phyloP scores from a whole-genome alignment of 495 filamentous ascomycete species.

The Bombardia bombarda region DNA sequence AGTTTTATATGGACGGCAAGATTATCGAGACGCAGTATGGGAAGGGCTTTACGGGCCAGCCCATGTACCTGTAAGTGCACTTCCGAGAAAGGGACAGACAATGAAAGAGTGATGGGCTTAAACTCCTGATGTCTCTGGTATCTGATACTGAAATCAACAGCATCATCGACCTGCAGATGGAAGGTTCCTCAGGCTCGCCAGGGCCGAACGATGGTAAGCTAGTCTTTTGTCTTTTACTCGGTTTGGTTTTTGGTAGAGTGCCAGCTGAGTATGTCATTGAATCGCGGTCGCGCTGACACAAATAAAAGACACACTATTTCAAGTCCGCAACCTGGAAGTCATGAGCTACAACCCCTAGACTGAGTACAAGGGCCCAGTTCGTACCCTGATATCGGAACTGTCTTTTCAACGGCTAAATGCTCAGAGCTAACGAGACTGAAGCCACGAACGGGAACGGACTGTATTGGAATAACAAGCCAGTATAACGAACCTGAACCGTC shows the following conservation, averaged over 20 bases:
- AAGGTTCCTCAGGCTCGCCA: slow-evolving; percentile 40
- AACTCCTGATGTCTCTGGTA: not conserved
- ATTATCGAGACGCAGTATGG: slow-evolving; percentile 45
- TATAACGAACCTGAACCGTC: too few species aligned
- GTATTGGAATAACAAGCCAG: too few species aligned
- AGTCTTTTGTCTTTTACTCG: not conserved
- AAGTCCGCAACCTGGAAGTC: slow-evolving; percentile 32
- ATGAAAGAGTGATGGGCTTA: too few species aligned
- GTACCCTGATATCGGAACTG: too few species aligned
- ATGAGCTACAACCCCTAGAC: slow-evolving; percentile 22
- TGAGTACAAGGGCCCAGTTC: too few species aligned
- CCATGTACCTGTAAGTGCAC: slow-evolving; percentile 37
- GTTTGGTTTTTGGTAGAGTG: not conserved
- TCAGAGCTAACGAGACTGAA: too few species aligned
- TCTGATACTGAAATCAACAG: too few species aligned
- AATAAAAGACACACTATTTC: slow-evolving; percentile 30
- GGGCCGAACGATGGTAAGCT: slow-evolving; percentile 33
- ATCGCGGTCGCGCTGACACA: not conserved
- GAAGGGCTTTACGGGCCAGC: slow-evolving; percentile 38
- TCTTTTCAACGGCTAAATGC: too few species aligned
- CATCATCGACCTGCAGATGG: slow-evolving; percentile 43
- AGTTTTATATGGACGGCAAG: slow-evolving; percentile 46
- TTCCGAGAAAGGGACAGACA: not conserved
- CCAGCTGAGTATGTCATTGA: not conserved
- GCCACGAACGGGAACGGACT: too few species aligned